These are phyloP conservation scores for Pistacia atlantica DNA, from an alignment of 345 rosid species.

Conservation along the genomic window DNA sequence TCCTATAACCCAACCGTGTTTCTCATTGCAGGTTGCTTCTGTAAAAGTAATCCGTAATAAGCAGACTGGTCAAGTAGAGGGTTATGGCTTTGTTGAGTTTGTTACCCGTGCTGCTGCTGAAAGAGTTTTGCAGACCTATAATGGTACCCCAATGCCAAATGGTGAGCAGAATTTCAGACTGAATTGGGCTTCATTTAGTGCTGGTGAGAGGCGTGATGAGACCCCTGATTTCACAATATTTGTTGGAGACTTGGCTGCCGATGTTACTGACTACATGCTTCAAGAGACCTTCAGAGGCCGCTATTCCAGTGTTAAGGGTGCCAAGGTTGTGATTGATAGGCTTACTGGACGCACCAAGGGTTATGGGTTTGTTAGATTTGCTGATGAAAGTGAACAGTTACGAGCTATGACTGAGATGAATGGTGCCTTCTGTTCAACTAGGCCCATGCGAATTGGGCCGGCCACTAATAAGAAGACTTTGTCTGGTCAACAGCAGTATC, in stretches of 20 bases:
- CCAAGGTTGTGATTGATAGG: conserved; percentile 93
- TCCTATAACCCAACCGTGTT: conserved; percentile 56
- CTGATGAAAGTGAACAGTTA: conserved; percentile 77
- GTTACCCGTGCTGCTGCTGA: conserved; percentile 61
- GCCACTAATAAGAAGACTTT: conserved; percentile 72
- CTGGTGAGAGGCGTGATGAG: conserved; percentile 85
- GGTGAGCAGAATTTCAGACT: conserved; percentile 75
- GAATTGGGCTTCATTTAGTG: conserved; percentile 80
- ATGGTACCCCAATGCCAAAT: conserved; percentile 72
- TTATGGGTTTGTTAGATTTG: conserved; percentile 87
- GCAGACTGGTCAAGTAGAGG: conserved; percentile 70
- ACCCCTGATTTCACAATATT: conserved; percentile 75
- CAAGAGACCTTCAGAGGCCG: conserved; percentile 80
- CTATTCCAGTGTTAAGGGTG: conserved; percentile 76
- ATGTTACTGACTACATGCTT: conserved; percentile 81
- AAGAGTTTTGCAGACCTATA: conserved; percentile 66
- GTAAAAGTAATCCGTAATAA: conserved; percentile 84
- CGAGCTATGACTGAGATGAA: conserved; percentile 96
- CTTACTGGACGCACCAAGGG: conserved; percentile 84
- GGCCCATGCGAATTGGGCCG: conserved; percentile 89
- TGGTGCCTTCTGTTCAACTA: conserved; percentile 81
- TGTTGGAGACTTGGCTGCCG: conserved; percentile 95
- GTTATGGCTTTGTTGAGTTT: conserved; percentile 37
- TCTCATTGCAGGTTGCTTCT: conserved; percentile 56
- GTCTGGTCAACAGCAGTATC: conserved; percentile 68